Percentiles rank a stretch among this genome's conserved stretches.
phyloP scores from a whole-genome alignment of 768 basidiomycete species.

The Mycena capillaripes region DNA sequence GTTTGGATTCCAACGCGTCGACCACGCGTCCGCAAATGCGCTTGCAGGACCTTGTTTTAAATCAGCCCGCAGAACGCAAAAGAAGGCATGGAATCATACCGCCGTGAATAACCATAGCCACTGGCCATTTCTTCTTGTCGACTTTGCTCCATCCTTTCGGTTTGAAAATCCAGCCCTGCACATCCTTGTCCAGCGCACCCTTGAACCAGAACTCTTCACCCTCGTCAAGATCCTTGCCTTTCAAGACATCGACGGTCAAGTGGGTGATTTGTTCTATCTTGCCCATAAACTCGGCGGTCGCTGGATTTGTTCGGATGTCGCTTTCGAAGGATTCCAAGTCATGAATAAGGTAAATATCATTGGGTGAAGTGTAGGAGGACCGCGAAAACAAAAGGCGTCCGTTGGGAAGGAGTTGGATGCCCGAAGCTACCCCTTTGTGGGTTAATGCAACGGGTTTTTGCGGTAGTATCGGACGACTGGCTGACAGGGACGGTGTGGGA shows the following conservation, averaged over 20 bases:
- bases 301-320: conserved; percentile 51
- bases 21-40: too few species aligned
- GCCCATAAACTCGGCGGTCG: conserved; percentile 45
- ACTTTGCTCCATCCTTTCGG: conserved; percentile 82
- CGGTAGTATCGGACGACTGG: conserved; percentile 63
- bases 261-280: conserved; percentile 72
- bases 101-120: conserved; percentile 87
- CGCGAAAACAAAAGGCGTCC: conserved; percentile 79
- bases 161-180: conserved; percentile 90
- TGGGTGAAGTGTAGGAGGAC: conserved; percentile 84
- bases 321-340: conserved; percentile 61
- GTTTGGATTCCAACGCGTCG: conserved; percentile 84
- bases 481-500: conserved; percentile 69
- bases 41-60: too few species aligned
- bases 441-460: conserved; percentile 75
- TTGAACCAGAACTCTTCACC: conserved; percentile 93
- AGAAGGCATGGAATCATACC: too few species aligned
- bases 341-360: conserved; percentile 79
- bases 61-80: too few species aligned
- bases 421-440: conserved; percentile 67
- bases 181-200: conserved; percentile 79
- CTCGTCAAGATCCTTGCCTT: conserved; percentile 67
- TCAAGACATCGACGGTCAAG: conserved; percentile 70
- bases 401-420: conserved; percentile 70
- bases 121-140: conserved; percentile 82